A percentile compares a stretch with the other conserved stretches of the same genome.
phyloP scores from a whole-genome alignment of 148 eudicot species.

The Fallopia convolvulus region DNA sequence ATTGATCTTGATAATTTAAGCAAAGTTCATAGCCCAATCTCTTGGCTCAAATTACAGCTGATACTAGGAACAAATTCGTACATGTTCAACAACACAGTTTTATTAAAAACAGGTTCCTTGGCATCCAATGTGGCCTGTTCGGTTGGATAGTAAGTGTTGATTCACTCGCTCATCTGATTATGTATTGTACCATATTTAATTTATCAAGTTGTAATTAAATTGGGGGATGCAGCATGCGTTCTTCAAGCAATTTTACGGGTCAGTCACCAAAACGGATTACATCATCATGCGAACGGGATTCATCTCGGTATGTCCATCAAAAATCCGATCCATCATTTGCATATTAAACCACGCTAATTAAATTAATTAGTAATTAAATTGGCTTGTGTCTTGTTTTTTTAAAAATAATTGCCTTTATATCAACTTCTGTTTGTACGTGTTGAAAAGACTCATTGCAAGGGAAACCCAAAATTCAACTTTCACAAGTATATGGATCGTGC shows the following conservation, averaged over 20 bases:
- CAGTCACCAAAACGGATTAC: slow-evolving; percentile 80
- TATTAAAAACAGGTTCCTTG: slow-evolving; percentile 32
- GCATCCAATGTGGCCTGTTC: slow-evolving; percentile 24
- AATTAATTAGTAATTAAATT: too few relatives aligned
- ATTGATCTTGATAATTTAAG: too few relatives aligned
- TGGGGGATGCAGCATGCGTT: slow-evolving; percentile 49
- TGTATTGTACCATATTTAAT: too few relatives aligned
- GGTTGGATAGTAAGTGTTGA: slow-evolving; percentile 53
- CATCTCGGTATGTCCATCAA: slow-evolving; percentile 41
- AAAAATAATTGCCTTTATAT: too few relatives aligned
- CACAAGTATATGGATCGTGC: slow-evolving; percentile 96
- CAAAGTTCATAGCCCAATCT: not conserved
- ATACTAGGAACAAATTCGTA: slow-evolving; percentile 24
- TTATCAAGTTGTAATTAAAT: not conserved
- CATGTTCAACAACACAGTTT: slow-evolving; percentile 34
- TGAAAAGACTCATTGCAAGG: slow-evolving; percentile 66
- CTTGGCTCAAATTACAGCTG: slow-evolving; percentile 9
- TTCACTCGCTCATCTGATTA: not conserved
- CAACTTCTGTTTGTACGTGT: not conserved
- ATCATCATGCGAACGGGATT: slow-evolving; percentile 65
- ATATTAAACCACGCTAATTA: too few relatives aligned
- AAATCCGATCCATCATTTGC: not conserved
- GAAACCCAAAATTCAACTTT: slow-evolving; percentile 73
- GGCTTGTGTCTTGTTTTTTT: too few relatives aligned
- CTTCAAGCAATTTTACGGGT: slow-evolving; percentile 80